These are phyloP conservation scores for Trifolium fragiferum DNA, from an alignment of 306 rosid genomes.

Conservation along the genomic window DNA sequence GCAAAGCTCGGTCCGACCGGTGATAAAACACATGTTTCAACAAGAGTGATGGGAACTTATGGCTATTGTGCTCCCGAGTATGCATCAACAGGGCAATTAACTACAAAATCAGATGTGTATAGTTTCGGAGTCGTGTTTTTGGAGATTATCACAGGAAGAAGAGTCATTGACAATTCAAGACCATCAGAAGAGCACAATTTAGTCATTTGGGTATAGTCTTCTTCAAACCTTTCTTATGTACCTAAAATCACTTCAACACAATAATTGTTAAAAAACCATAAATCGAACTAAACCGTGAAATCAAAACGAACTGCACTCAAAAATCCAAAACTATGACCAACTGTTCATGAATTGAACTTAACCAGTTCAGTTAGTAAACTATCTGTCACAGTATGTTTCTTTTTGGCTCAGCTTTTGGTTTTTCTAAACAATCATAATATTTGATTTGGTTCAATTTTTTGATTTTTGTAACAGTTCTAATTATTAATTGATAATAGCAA, in stretches of 20 bases:
- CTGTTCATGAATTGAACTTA: too few relatives aligned
- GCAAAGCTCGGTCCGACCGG: slow-evolving; percentile 89
- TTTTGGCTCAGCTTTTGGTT: too few relatives aligned
- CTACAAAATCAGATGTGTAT: slow-evolving; percentile 79
- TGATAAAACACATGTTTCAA: slow-evolving; percentile 74
- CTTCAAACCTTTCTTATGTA: slow-evolving; percentile 8
- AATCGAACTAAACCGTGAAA: background rate
- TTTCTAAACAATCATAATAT: too few relatives aligned
- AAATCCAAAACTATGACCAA: too few relatives aligned
- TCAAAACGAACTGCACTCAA: too few relatives aligned
- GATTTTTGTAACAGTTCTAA: too few relatives aligned
- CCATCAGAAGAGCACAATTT: slow-evolving; percentile 71
- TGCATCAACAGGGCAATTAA: slow-evolving; percentile 80
- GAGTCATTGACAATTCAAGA: slow-evolving; percentile 78
- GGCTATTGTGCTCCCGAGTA: slow-evolving; percentile 98
- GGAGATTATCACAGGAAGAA: slow-evolving; percentile 86
- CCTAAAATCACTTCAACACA: too few relatives aligned
- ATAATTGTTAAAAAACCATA: background rate
- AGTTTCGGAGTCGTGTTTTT: slow-evolving; percentile 87
- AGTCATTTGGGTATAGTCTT: slow-evolving; percentile 74
- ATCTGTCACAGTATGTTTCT: too few relatives aligned
- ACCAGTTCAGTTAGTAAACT: too few relatives aligned
- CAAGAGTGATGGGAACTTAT: slow-evolving; percentile 96
- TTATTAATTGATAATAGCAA: too few relatives aligned
- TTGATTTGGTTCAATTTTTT: too few relatives aligned